These are phyloP conservation scores for Alternaria viburni DNA, from an alignment of 2,329 filamentous ascomycete species.

Conservation along the genomic window DNA sequence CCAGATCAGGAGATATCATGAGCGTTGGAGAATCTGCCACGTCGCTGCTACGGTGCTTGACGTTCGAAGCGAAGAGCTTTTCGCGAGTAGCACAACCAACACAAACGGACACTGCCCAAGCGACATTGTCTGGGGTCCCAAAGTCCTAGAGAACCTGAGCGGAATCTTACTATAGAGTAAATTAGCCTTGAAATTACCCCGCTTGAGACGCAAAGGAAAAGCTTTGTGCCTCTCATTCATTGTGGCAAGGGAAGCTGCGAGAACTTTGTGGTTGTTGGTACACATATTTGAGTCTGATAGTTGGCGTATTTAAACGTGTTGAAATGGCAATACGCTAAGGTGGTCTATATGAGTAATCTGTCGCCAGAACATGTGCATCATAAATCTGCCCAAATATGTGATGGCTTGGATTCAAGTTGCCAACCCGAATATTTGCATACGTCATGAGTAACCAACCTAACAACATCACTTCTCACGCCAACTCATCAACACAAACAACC, in stretches of 20 bases:
- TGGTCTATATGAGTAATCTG: neutral
- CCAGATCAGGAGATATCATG: neutral
- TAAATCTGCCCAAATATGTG: neutral
- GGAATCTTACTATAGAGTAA: neutral
- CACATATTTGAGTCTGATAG: neutral
- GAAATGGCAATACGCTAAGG: neutral
- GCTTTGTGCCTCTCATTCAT: neutral
- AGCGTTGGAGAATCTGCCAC: too few relatives aligned
- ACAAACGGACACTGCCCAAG: neutral
- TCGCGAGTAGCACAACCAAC: neutral
- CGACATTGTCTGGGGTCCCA: neutral
- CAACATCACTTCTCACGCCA: neutral
- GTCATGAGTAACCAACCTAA: conserved; percentile 22
- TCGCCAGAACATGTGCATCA: neutral
- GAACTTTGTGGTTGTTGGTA: neutral
- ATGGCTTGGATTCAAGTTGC: neutral
- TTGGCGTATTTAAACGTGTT: neutral
- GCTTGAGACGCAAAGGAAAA: neutral
- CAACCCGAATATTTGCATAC: conserved; percentile 11
- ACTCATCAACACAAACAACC: neutral
- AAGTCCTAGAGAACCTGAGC: neutral
- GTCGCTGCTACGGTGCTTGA: neutral
- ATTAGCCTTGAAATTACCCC: neutral
- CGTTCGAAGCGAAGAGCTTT: neutral
- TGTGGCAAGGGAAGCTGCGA: neutral